A percentile compares a stretch with the other conserved stretches of the same genome.
Evolutionary conservation across 2,329 filamentous ascomycete genomes (phyloP).

Genomic region (Colletotrichum sp.): DNA sequence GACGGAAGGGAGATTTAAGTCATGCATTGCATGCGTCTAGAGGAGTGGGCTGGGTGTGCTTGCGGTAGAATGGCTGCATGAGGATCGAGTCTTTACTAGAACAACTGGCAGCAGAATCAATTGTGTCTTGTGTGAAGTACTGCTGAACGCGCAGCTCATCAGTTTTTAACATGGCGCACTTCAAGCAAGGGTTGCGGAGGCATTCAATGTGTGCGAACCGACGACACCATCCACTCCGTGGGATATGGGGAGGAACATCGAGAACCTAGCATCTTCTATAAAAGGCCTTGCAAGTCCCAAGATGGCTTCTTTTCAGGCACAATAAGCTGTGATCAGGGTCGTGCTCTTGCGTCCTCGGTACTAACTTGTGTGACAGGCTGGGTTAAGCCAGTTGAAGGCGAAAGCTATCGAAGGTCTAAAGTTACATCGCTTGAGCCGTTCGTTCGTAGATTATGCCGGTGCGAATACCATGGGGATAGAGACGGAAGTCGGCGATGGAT

Average conservation of each 20-base stretch:
- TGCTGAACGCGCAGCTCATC: background rate
- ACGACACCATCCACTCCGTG: accelerated
- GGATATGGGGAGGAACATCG: accelerated
- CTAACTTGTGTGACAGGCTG: background rate
- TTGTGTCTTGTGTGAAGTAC: too few species aligned
- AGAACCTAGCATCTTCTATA: background rate
- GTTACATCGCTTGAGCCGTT: accelerated
- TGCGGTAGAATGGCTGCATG: accelerated
- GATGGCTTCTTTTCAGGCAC: background rate
- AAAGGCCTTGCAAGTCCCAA: accelerated
- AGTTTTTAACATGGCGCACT: background rate
- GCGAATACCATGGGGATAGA: background rate
- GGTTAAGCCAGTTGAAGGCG: accelerated
- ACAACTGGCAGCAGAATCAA: too few species aligned
- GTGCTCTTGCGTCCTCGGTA: accelerated
- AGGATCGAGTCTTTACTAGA: too few species aligned
- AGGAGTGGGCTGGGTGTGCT: accelerated
- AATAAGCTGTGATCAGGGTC: background rate
- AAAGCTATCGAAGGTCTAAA: accelerated
- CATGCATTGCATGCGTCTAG: too few species aligned
- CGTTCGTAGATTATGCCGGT: accelerated
- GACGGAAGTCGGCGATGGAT: too few species aligned
- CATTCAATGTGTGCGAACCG: background rate
- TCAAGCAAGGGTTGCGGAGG: accelerated
- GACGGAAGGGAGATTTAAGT: too few species aligned